Evolutionary conservation across 2,329 filamentous ascomycete species (phyloP).

Genomic region (Neofusicoccum laricinum): DNA sequence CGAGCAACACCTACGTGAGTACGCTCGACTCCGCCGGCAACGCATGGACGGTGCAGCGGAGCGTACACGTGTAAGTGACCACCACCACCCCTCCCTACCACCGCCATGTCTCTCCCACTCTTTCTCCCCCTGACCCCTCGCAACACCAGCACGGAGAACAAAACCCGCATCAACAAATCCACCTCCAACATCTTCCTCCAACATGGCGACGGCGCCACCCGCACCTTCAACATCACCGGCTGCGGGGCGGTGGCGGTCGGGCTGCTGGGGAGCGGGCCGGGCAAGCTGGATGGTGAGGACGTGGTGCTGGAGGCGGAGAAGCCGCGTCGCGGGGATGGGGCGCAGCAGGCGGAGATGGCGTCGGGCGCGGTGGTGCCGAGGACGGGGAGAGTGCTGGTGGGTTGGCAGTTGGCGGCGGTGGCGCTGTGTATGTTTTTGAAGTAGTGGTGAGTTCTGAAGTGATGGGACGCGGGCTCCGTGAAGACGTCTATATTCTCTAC

Average conservation of each 20-base stretch:
- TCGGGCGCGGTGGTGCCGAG: too few species aligned
- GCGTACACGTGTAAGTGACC: conserved; percentile 24
- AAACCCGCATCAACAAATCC: conserved; percentile 32
- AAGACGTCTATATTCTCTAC: too few species aligned
- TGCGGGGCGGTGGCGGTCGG: conserved; percentile 5
- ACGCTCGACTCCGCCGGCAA: conserved; percentile 20
- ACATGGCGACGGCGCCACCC: conserved; percentile 30
- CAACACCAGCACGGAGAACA: conserved; percentile 24
- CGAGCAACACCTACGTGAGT: conserved; percentile 20
- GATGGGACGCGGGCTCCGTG: too few species aligned
- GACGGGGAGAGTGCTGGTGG: too few species aligned
- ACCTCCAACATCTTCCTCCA: conserved; percentile 35
- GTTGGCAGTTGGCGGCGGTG: too few species aligned
- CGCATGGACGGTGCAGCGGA: conserved; percentile 34
- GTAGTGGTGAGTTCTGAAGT: too few species aligned
- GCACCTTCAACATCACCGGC: conserved; percentile 29
- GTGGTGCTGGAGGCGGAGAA: too few species aligned
- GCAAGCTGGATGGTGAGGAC: too few species aligned
- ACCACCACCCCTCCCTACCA: neutral
- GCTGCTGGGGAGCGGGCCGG: too few species aligned
- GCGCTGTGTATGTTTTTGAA: too few species aligned
- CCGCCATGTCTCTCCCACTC: neutral
- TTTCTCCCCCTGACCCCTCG: neutral
- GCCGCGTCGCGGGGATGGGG: too few species aligned
- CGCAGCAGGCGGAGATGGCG: too few species aligned